A percentile compares a stretch with the other conserved stretches of the same genome.
phyloP scores from a whole-genome alignment of 1,284 basidiomycete genomes.

The Ustilago crameri region DNA sequence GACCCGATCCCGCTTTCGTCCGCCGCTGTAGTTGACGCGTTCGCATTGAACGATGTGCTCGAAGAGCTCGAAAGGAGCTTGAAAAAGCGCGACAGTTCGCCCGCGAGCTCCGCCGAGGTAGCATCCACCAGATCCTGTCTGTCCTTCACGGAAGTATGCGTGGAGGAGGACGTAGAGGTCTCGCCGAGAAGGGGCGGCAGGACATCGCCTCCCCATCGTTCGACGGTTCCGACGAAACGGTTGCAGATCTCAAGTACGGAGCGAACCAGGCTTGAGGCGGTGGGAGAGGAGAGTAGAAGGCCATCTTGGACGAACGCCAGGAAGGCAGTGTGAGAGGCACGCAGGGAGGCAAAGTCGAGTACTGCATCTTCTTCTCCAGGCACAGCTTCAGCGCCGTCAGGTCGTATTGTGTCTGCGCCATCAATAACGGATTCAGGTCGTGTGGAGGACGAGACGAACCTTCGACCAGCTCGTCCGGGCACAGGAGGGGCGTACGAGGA shows the following conservation, averaged over 20 bases:
- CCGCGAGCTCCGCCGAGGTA: slow-evolving; percentile 75
- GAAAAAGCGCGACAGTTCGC: slow-evolving; percentile 35
- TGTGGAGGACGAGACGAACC: slow-evolving; percentile 36
- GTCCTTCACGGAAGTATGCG: slow-evolving; percentile 72
- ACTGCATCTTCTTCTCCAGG: slow-evolving; percentile 48
- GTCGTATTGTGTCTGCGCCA: slow-evolving; percentile 25
- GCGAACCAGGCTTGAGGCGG: slow-evolving; percentile 74
- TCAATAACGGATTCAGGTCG: slow-evolving; percentile 33
- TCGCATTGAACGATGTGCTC: neutral
- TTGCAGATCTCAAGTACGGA: slow-evolving; percentile 83
- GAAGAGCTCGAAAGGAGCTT: slow-evolving; percentile 28
- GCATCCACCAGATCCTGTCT: slow-evolving; percentile 76
- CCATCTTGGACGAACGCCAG: slow-evolving; percentile 82
- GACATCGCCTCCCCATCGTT: slow-evolving; percentile 91
- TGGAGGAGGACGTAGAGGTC: slow-evolving; percentile 68
- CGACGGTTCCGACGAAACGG: slow-evolving; percentile 79
- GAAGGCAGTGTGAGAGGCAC: slow-evolving; percentile 81
- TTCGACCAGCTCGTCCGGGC: slow-evolving; percentile 18
- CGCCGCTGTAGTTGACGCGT: slow-evolving; percentile 2
- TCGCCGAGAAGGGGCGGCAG: slow-evolving; percentile 83
- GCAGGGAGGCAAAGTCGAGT: slow-evolving; percentile 82
- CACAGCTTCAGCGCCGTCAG: slow-evolving; percentile 8
- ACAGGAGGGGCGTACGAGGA: slow-evolving; percentile 9
- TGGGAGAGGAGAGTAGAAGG: slow-evolving; percentile 77
- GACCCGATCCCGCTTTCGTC: slow-evolving; percentile 35